Evolutionary conservation across 1,284 basidiomycete genomes (phyloP).

Genomic region (Austroboletus novae-zelandiae): DNA sequence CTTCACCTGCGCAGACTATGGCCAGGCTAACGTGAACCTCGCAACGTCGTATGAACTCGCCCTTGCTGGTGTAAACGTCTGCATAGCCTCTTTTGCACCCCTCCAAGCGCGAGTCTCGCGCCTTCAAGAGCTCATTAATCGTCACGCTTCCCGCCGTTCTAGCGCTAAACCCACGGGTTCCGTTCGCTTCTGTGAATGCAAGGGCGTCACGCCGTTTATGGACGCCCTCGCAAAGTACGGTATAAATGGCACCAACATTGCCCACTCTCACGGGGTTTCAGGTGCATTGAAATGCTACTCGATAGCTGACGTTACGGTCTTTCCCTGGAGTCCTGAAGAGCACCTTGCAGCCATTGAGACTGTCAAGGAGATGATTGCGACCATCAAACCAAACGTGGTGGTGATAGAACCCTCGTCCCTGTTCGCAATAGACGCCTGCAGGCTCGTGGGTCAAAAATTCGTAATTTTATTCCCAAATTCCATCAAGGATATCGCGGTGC

Average conservation of each 20-base stretch:
- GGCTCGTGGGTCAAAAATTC: not conserved
- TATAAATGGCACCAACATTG: not conserved
- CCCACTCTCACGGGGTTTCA: not conserved
- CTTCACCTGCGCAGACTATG: not conserved
- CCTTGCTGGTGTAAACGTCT: constrained; percentile 1
- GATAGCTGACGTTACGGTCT: not conserved
- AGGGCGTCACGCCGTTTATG: not conserved
- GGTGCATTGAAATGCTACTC: not conserved
- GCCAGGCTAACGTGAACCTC: not conserved
- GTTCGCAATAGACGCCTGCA: not conserved
- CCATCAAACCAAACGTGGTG: not conserved
- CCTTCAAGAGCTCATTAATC: not conserved
- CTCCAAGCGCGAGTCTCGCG: not conserved
- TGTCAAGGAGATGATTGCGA: not conserved
- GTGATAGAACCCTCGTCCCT: not conserved
- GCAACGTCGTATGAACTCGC: constrained; percentile 3
- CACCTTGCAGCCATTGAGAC: not conserved
- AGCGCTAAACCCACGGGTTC: not conserved
- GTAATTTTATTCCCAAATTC: not conserved
- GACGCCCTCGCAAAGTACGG: not conserved
- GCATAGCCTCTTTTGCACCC: not conserved
- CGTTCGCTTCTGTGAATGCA: not conserved
- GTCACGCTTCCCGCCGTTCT: not conserved
- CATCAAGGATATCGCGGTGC: not conserved
- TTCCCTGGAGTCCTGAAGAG: constrained; percentile 1